These are phyloP conservation scores for Firmiana major DNA, from an alignment of 345 rosid genomes.

Conservation along the genomic window DNA sequence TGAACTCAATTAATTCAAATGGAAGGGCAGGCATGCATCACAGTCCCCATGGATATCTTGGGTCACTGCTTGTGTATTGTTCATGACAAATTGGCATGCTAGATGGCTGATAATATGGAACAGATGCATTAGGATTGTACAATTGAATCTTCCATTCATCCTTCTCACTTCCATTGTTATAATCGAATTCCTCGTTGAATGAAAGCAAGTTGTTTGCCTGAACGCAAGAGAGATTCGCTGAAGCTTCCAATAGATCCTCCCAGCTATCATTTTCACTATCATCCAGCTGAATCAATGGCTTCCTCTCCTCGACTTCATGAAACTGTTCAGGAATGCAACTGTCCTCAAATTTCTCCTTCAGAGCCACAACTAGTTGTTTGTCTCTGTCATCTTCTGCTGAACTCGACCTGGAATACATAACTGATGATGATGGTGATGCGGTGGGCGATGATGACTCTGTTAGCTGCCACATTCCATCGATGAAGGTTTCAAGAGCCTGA, in stretches of 20 bases:
- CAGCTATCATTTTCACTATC: conserved; percentile 27
- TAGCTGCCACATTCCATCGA: conserved; percentile 45
- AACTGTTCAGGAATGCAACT: neutral
- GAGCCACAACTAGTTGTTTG: neutral
- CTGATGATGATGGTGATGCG: conserved; percentile 14
- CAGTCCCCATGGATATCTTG: too few species aligned
- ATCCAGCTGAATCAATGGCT: conserved; percentile 29
- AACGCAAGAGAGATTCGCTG: conserved; percentile 17
- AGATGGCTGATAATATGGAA: conserved; percentile 18
- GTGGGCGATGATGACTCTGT: conserved; percentile 8
- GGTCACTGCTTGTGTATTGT: neutral
- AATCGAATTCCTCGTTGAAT: neutral
- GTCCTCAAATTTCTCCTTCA: conserved; percentile 28
- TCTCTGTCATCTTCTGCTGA: conserved; percentile 27
- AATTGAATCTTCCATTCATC: conserved; percentile 23
- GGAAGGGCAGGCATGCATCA: too few species aligned
- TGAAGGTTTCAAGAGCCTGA: conserved; percentile 40
- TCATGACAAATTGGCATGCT: neutral
- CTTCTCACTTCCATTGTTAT: neutral
- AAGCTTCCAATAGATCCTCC: conserved; percentile 46
- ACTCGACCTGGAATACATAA: conserved; percentile 16
- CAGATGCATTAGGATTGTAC: conserved; percentile 6
- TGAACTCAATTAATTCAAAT: too few species aligned
- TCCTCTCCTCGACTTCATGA: conserved; percentile 2
- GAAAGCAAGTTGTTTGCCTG: neutral